Evolutionary conservation across 371 early-diverging fungal species (phyloP), one percentile per base, ranked within the genome.

Genomic region (Mortierella sp.): DNA sequence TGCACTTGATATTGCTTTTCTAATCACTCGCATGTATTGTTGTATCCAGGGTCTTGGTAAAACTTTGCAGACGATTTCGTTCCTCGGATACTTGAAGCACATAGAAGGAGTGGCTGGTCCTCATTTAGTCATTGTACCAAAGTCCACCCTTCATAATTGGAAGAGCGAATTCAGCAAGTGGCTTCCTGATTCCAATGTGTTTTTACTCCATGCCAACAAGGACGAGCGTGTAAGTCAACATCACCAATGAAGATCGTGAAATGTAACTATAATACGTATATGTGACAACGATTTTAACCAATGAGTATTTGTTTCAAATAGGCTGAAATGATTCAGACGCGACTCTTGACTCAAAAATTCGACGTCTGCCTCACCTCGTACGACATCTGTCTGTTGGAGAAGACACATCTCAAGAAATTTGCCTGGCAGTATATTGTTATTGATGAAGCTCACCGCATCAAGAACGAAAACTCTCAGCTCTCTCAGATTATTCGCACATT

Each of bases 391-490:
- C 88, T 99, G 68, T 85, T 94, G 58, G 98, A 98, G 78, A 95
- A 96, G 84, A 75, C 94, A 2, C 90, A 92, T 57, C 89, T 99
- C 62, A 91, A 92, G 68, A 95, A 96, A 78, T 88, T 99, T 62
- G 86, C 93, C 32, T 99, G 97, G 96, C 90, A 95, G 72, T 97
- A 97, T 73, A 91, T 98, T 60, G 93, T 99, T 61, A 95, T 99
- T 72, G 99, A 99, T 85, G 99, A 99, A 87, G 99, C 99, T 0
- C 99, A 99, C 80, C 93, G 99, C 66, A 96, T 99, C 87, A 99
- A 99, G 87, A 99, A 99, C 84, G 96, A 97, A 84, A 97, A 98
- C 84, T 96, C 97, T 2, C 91, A 93, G 84, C 91, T 99, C 24
- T 96, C 97, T 0, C 94, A 94, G 77, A 94, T 97, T 28, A 94